Percentiles rank a stretch among this genome's conserved stretches.
phyloP scores from a whole-genome alignment of 1,284 basidiomycete species.

The Golubevia sp. region DNA sequence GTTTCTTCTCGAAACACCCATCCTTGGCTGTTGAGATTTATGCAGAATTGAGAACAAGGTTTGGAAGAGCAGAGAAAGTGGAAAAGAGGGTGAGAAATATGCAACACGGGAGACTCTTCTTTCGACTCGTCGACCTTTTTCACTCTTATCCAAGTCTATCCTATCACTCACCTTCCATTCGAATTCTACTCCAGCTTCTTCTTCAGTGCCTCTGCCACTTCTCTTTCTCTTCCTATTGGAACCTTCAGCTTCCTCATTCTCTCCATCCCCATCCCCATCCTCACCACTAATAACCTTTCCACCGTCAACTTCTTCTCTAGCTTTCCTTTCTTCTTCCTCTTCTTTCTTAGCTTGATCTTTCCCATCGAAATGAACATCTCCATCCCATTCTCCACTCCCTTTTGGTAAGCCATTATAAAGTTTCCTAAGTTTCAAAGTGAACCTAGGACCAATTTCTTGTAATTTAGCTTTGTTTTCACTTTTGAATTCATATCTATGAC shows the following conservation, averaged over 20 bases:
- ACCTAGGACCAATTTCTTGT: slow-evolving; percentile 97
- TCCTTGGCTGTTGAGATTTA: slow-evolving; percentile 10
- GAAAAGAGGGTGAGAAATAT: neutral
- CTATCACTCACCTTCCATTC: slow-evolving; percentile 37
- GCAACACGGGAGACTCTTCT: neutral
- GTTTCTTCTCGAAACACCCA: slow-evolving; percentile 21
- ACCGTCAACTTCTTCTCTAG: neutral
- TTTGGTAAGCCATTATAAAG: slow-evolving; percentile 84
- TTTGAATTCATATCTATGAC: slow-evolving; percentile 93
- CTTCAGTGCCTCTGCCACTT: slow-evolving; percentile 2
- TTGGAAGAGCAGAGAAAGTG: neutral
- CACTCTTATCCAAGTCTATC: neutral
- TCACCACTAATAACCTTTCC: neutral
- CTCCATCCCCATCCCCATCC: slow-evolving; percentile 10
- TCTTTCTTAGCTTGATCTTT: slow-evolving; percentile 29
- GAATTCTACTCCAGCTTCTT: slow-evolving; percentile 31
- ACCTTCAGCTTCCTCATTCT: neutral
- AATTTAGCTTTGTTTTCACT: slow-evolving; percentile 78
- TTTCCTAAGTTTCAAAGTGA: slow-evolving; percentile 90
- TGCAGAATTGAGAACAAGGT: neutral
- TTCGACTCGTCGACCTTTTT: neutral
- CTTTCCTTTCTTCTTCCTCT: slow-evolving; percentile 33
- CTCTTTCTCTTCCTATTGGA: slow-evolving; percentile 2
- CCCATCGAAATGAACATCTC: slow-evolving; percentile 65
- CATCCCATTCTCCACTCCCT: slow-evolving; percentile 67